phyloP scores from a whole-genome alignment of 2,329 filamentous ascomycete genomes.

The Bipolaris cookei region DNA sequence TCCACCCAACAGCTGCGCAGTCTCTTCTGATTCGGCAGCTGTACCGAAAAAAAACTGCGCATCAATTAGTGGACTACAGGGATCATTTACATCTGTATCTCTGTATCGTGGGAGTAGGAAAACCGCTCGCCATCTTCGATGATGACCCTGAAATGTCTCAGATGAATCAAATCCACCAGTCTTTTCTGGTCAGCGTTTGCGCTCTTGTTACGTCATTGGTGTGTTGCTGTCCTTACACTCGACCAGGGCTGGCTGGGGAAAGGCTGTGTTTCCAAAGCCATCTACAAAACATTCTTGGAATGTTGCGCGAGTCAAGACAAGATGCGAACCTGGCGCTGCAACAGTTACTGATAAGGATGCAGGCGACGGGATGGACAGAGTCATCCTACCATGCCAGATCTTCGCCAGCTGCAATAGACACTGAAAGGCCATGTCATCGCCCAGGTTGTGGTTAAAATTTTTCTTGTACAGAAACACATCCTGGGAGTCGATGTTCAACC shows the following conservation, averaged over 20 bases:
- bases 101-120: background rate
- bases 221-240: background rate
- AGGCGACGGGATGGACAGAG: background rate
- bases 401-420: background rate
- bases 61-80: background rate
- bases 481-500: background rate
- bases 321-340: background rate
- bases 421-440: background rate
- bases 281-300: background rate
- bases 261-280: too few relatives aligned
- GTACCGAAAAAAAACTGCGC: background rate
- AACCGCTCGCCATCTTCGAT: background rate
- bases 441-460: background rate
- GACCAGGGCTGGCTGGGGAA: background rate
- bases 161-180: background rate
- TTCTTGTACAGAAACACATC: background rate
- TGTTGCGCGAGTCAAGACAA: slow-evolving; percentile 1
- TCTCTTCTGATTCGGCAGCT: background rate
- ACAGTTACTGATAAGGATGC: background rate
- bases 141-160: background rate
- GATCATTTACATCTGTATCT: background rate
- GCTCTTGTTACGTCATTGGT: background rate
- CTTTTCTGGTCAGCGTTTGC: background rate
- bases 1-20: background rate
- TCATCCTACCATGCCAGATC: background rate